Evolutionary conservation across 2,329 filamentous ascomycete genomes (phyloP).

Genomic region (Niveomyces coronatus): DNA sequence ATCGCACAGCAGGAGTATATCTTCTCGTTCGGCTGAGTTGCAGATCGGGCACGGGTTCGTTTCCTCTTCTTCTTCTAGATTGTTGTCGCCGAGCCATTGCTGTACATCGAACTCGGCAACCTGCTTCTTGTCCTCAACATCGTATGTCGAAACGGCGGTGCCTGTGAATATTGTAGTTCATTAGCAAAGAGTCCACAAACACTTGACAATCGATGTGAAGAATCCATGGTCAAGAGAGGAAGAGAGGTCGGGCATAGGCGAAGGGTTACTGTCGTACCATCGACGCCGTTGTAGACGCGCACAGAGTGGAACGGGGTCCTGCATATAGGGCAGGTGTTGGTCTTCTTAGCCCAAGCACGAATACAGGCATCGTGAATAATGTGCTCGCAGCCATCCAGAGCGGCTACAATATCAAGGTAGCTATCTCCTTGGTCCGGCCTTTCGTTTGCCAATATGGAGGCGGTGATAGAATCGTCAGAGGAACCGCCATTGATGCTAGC

Average conservation of each 20-base stretch:
- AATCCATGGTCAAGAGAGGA: slow-evolving; percentile 3
- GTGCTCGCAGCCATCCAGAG: slow-evolving; percentile 73
- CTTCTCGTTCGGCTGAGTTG: slow-evolving; percentile 68
- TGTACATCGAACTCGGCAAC: slow-evolving; percentile 80
- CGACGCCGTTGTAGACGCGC: slow-evolving; percentile 67
- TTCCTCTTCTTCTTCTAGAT: slow-evolving; percentile 61
- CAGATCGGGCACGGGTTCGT: slow-evolving; percentile 75
- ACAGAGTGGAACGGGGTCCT: slow-evolving; percentile 85
- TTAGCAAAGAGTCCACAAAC: too few species aligned
- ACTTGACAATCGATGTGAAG: too few species aligned
- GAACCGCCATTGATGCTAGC: slow-evolving; percentile 15
- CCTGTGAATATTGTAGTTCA: too few species aligned
- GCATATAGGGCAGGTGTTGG: slow-evolving; percentile 97
- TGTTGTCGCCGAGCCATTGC: slow-evolving; percentile 58
- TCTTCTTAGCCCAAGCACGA: slow-evolving; percentile 88
- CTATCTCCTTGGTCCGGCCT: slow-evolving; percentile 19
- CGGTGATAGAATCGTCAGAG: slow-evolving; percentile 16
- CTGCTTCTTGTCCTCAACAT: slow-evolving; percentile 76
- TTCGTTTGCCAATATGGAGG: slow-evolving; percentile 13
- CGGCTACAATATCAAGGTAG: slow-evolving; percentile 40
- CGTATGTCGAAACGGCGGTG: slow-evolving; percentile 45
- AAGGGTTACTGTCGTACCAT: slow-evolving; percentile 66
- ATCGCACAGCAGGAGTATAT: slow-evolving; percentile 81
- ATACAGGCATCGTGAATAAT: slow-evolving; percentile 87
- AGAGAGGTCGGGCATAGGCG: too few species aligned